These are phyloP conservation scores for Eustoma russellianum DNA, from an alignment of 257 asterid genomes.

Conservation along the genomic window DNA sequence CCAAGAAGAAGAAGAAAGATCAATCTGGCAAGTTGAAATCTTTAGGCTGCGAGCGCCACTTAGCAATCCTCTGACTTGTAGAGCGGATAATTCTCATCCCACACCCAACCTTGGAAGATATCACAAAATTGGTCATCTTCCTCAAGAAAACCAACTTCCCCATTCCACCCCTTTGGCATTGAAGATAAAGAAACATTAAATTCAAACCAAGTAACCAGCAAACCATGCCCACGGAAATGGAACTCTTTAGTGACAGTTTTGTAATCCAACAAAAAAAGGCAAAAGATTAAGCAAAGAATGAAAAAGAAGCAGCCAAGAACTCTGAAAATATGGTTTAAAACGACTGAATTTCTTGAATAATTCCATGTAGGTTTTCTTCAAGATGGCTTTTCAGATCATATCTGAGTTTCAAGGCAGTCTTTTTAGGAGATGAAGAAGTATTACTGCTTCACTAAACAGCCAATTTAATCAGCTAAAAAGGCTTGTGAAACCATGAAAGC, in stretches of 20 bases:
- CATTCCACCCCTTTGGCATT: background rate
- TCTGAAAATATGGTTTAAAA: conserved; percentile 29
- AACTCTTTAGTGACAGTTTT: conserved; percentile 23
- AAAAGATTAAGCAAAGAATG: conserved; percentile 37
- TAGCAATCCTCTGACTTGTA: conserved; percentile 61
- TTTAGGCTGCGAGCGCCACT: conserved; percentile 96
- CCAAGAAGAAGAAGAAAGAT: background rate
- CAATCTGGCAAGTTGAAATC: conserved; percentile 82
- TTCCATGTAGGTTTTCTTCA: too few relatives aligned
- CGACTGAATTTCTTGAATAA: conserved; percentile 53
- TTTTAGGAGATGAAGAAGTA: too few relatives aligned
- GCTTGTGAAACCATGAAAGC: too few relatives aligned
- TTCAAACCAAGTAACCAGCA: conserved; percentile 27
- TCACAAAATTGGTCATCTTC: conserved; percentile 44
- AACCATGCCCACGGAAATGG: conserved; percentile 25
- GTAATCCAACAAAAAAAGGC: conserved; percentile 50
- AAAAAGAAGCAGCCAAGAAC: conserved; percentile 58
- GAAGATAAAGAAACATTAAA: conserved; percentile 17
- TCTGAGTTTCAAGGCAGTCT: too few relatives aligned
- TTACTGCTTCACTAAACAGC: too few relatives aligned
- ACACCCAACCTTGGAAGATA: conserved; percentile 78
- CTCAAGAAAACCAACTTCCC: conserved; percentile 48
- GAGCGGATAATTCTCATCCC: conserved; percentile 83
- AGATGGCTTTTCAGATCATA: background rate
- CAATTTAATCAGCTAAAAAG: too few relatives aligned